These are phyloP conservation scores for Candida xiaguanensis DNA, from an alignment of 805 yeast species.

Conservation along the genomic window DNA sequence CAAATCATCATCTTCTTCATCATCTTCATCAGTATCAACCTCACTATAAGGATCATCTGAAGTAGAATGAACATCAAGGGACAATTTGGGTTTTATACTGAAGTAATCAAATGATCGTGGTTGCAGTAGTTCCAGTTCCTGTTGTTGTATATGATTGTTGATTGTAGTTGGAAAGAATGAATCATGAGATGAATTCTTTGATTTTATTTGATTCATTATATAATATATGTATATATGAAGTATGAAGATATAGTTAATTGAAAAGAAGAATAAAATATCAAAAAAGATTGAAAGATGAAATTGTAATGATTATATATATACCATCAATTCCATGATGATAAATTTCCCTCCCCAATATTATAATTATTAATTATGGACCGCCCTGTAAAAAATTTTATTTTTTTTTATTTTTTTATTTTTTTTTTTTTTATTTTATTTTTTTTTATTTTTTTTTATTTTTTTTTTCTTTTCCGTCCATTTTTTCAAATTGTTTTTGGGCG, in stretches of 20 bases:
- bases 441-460: background rate
- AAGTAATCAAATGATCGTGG: slow-evolving; percentile 8
- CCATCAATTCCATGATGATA: background rate
- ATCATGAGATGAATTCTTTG: slow-evolving; percentile 5
- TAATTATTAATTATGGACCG: background rate
- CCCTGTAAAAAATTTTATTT: background rate
- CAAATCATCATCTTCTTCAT: background rate
- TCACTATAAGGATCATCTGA: slow-evolving; percentile 4
- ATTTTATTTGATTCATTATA: slow-evolving; percentile 1
- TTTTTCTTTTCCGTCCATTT: background rate
- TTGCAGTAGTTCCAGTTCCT: background rate
- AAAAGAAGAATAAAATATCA: background rate
- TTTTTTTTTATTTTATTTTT: background rate
- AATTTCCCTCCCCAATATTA: background rate
- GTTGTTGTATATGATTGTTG: background rate
- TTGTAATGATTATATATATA: background rate
- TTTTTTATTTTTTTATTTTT: background rate
- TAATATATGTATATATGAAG: no score
- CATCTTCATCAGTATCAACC: slow-evolving; percentile 1
- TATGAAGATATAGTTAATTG: no score
- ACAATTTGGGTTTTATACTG: slow-evolving; percentile 9
- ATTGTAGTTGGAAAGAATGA: slow-evolving; percentile 2
- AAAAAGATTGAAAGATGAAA: background rate
- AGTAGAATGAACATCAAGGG: slow-evolving; percentile 1
- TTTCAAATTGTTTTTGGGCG: no score